phyloP scores from a whole-genome alignment of 306 rosid genomes.

The Quercus dentata region DNA sequence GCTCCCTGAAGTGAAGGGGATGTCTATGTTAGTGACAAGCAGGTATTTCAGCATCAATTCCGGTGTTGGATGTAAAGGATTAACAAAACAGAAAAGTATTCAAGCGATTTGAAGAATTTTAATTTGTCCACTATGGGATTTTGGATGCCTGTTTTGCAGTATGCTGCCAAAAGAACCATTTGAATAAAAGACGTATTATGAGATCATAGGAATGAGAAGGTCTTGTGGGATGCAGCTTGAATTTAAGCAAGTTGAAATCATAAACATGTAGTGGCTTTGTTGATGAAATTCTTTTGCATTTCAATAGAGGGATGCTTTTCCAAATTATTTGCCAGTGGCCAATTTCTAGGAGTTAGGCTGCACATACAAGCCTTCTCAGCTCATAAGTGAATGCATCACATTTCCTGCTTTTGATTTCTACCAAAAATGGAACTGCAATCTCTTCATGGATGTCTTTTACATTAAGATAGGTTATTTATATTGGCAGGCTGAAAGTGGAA shows the following conservation, averaged over 20 bases:
- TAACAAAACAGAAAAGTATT: background rate
- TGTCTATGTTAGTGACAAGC: too few relatives aligned
- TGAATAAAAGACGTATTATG: background rate
- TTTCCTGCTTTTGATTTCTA: too few relatives aligned
- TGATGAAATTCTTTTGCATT: background rate
- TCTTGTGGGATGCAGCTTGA: background rate
- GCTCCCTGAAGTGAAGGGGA: too few relatives aligned
- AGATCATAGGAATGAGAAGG: background rate
- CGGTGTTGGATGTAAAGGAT: background rate
- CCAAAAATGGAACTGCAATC: too few relatives aligned
- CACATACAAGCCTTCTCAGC: background rate
- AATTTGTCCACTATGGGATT: too few relatives aligned
- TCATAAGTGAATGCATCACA: too few relatives aligned
- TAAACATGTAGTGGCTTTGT: background rate
- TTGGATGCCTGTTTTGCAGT: background rate
- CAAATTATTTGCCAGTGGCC: too few relatives aligned
- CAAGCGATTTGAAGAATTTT: background rate
- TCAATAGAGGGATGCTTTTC: background rate
- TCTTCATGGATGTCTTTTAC: too few relatives aligned
- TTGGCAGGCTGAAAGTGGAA: too few relatives aligned
- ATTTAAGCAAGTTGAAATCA: background rate
- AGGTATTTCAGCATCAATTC: too few relatives aligned
- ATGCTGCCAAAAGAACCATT: background rate
- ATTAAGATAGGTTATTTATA: too few relatives aligned
- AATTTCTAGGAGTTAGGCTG: background rate